Conservation (phyloP, 305 asterid genomes). For the Plantago coronopus region DNA sequence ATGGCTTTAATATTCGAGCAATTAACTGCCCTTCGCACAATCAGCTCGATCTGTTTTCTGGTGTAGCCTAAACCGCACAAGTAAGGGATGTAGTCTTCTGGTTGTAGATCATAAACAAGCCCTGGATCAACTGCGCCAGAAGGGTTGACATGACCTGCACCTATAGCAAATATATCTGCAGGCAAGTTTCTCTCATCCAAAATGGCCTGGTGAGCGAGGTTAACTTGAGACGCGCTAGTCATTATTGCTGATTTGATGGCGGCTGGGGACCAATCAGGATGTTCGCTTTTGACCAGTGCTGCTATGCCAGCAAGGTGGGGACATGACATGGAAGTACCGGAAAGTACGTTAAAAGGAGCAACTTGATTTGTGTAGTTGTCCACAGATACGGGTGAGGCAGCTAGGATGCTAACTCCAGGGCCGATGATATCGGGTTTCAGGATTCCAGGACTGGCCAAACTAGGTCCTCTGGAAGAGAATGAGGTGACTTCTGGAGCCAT, state of each 20-base stretch:
- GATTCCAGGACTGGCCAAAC: slow-evolving; percentile 36
- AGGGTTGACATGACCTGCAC: slow-evolving; percentile 45
- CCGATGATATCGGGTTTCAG: slow-evolving; percentile 49
- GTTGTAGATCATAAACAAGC: slow-evolving; percentile 33
- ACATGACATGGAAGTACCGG: slow-evolving; percentile 57
- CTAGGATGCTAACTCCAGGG: slow-evolving; percentile 39
- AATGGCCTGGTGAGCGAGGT: slow-evolving; percentile 19
- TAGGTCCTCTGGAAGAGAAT: slow-evolving; percentile 52
- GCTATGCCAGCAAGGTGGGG: slow-evolving; percentile 55
- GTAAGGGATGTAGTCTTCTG: slow-evolving; percentile 31
- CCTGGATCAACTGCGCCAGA: slow-evolving; percentile 33
- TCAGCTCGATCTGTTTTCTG: slow-evolving; percentile 20
- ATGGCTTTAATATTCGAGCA: slow-evolving; percentile 20
- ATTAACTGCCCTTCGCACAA: slow-evolving; percentile 17
- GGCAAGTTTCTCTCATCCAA: slow-evolving; percentile 26
- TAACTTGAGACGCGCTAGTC: slow-evolving; percentile 31
- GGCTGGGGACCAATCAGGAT: slow-evolving; percentile 49
- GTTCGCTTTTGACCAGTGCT: slow-evolving; percentile 40
- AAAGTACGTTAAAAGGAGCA: slow-evolving; percentile 27
- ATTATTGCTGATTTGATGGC: slow-evolving; percentile 47
- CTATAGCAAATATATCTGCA: slow-evolving; percentile 29
- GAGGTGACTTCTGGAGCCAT: slow-evolving; percentile 32
- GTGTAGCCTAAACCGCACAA: slow-evolving; percentile 33
- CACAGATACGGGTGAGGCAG: slow-evolving; percentile 35
- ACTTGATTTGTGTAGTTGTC: slow-evolving; percentile 21